A percentile compares a stretch with the other conserved stretches of the same genome.
Conservation (phyloP, 2,329 filamentous ascomycete genomes). For the Penicillium oxalicum region DNA sequence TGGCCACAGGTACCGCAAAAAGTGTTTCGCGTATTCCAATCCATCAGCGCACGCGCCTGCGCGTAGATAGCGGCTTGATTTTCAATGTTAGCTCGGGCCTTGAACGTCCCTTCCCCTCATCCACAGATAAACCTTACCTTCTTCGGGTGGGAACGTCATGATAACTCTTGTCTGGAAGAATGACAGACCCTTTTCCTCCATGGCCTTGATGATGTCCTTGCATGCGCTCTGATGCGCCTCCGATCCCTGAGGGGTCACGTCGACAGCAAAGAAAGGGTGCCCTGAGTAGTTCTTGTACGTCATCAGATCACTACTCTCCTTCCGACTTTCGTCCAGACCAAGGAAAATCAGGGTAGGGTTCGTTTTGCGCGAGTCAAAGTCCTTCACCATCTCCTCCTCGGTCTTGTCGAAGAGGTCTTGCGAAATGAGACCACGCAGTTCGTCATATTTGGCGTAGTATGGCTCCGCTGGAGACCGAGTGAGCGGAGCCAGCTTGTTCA, state of each 20-base stretch:
- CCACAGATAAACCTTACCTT: conserved; percentile 45
- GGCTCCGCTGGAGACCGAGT: conserved; percentile 56
- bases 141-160: conserved; percentile 54
- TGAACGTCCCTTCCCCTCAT: no score
- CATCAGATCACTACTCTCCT: conserved; percentile 31
- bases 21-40: conserved; percentile 90
- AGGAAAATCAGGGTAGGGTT: conserved; percentile 74
- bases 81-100: not conserved
- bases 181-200: conserved; percentile 56
- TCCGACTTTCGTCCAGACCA: conserved; percentile 65
- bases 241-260: conserved; percentile 68
- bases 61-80: conserved; percentile 76
- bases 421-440: conserved; percentile 66
- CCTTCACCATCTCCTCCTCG: conserved; percentile 66
- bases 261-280: conserved; percentile 80
- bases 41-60: conserved; percentile 77
- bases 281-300: conserved; percentile 61
- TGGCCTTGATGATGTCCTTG: conserved; percentile 52
- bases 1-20: conserved; percentile 89
- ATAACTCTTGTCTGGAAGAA: conserved; percentile 64
- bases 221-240: conserved; percentile 53
- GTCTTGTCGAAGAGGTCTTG: conserved; percentile 61
- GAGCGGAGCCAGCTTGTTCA: conserved; percentile 73
- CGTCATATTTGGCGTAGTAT: conserved; percentile 61
- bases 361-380: conserved; percentile 65